Evolutionary conservation across 495 filamentous ascomycete species (phyloP), one percentile per base, ranked within the genome.

Genomic region (Annulohypoxylon maeteangense): DNA sequence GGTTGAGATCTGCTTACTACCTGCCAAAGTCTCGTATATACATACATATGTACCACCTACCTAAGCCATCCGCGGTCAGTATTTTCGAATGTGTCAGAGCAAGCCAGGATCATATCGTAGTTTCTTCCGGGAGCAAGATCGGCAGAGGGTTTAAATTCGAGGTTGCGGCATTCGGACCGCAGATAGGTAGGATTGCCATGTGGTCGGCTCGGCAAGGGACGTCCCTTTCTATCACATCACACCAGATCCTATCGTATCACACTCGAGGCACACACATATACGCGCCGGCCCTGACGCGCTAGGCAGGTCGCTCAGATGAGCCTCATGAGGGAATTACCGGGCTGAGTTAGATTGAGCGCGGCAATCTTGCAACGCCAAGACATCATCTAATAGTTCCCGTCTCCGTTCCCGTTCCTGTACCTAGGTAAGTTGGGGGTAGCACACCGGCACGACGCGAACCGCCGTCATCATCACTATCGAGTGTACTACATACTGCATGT

Each of bases 281-380:
- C 51, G 40, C 40, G 40, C 51, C 51, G 12, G 14, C 11, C 51
- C 40, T n/a, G 16, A 65, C 45, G 38, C 44, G 16, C 40, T 54
- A 54, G 61, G 47, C 42, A 55, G 61, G 62, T 7, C 34, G 7
- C 11, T 58, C 11, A 67, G 47, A 59, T 67, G 64, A 67, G 64
- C 64, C 64, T 67, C 64, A 66, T 54, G 29, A 32, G 40, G 34
- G 18, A 60, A 22, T 59, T 60, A 60, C 64, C 64, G 51, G 62
- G 36, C 51, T 56, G 8, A 4, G 36, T 5, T 20, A 55, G 48
- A 42, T 44, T 45, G 16, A 36, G 61, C 44, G 45, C 62, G 62
- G 62, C 14, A 65, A 11, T 42, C 8, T 50, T 22, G 44, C 32
- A 32, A 23, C 47, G 65, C 65, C 65, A 68, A 68, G 65, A 48